Percentiles rank a stretch among this genome's conserved stretches.
These are phyloP conservation scores for Speleostelium caveatum DNA, from an alignment of 78 protist genomes.

Conservation along the genomic window DNA sequence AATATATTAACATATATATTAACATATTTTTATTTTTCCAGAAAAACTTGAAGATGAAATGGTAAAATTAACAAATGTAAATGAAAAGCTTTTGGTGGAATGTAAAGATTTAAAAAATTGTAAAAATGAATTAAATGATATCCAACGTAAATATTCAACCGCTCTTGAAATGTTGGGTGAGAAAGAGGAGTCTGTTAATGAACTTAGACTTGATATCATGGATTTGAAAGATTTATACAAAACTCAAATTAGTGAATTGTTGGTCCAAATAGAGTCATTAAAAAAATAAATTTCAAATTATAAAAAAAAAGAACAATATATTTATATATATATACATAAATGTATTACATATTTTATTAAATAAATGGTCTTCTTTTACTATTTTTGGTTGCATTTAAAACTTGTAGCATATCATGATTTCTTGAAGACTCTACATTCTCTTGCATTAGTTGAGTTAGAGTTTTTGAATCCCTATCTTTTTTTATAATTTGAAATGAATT, in stretches of 20 bases:
- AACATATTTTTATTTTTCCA: neutral
- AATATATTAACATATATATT: conserved; percentile 20
- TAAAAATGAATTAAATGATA: conserved; percentile 33
- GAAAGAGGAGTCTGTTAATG: conserved; percentile 75
- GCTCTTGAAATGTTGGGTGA: conserved; percentile 76
- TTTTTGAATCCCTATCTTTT: too few species aligned
- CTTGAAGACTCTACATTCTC: neutral
- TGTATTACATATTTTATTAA: conserved; percentile 11
- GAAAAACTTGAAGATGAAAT: conserved; percentile 71
- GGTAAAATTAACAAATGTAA: conserved; percentile 47
- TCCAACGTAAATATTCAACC: conserved; percentile 43
- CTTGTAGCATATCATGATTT: neutral
- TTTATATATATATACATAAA: neutral
- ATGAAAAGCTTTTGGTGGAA: conserved; percentile 50
- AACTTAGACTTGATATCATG: conserved; percentile 57
- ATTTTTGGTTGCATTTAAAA: conserved; percentile 42
- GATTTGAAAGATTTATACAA: conserved; percentile 80
- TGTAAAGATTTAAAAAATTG: conserved; percentile 56
- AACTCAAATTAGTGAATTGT: conserved; percentile 57
- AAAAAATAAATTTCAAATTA: conserved; percentile 8
- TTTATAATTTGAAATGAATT: too few species aligned
- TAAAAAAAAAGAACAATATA: neutral
- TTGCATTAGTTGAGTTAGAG: too few species aligned
- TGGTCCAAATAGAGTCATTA: conserved; percentile 45
- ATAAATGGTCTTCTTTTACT: conserved; percentile 56